These are phyloP conservation scores for Fusarium graminum DNA, from an alignment of 2,329 filamentous ascomycete species.

Conservation along the genomic window DNA sequence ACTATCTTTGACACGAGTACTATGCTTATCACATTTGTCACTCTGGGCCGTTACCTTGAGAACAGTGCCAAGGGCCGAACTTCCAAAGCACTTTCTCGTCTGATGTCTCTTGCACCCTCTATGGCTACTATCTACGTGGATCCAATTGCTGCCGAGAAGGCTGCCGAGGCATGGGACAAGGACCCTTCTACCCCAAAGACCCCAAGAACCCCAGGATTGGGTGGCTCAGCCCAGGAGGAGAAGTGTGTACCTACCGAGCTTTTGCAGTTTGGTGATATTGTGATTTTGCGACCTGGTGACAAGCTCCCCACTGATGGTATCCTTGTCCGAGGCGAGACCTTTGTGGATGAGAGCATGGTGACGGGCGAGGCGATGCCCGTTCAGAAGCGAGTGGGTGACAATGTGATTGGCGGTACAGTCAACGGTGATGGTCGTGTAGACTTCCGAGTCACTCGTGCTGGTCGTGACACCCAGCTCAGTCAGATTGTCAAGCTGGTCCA, in stretches of 20 bases:
- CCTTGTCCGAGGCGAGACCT: slow-evolving; percentile 89
- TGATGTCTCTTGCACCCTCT: slow-evolving; percentile 96
- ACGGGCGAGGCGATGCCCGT: slow-evolving; percentile 98
- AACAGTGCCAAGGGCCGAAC: slow-evolving; percentile 97
- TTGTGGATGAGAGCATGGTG: slow-evolving; percentile 98
- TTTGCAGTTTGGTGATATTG: slow-evolving; percentile 92
- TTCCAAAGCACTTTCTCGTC: slow-evolving; percentile 88
- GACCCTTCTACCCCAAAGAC: slow-evolving; percentile 48
- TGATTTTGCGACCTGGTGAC: slow-evolving; percentile 92
- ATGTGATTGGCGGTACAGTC: slow-evolving; percentile 92
- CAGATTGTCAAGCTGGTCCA: slow-evolving; percentile 99
- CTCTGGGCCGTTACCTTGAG: slow-evolving; percentile 89
- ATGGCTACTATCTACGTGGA: slow-evolving; percentile 98
- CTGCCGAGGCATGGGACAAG: slow-evolving; percentile 79
- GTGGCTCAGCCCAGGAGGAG: slow-evolving; percentile 79
- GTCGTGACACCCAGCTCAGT: slow-evolving; percentile 94
- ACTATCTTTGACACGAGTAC: slow-evolving; percentile 98
- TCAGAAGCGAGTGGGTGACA: slow-evolving; percentile 83
- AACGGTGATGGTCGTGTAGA: slow-evolving; percentile 93
- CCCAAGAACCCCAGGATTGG: slow-evolving; percentile 48
- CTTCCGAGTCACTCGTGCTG: slow-evolving; percentile 91
- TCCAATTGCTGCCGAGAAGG: slow-evolving; percentile 92
- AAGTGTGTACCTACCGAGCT: slow-evolving; percentile 92
- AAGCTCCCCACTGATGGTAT: slow-evolving; percentile 95
- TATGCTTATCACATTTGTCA: slow-evolving; percentile 98